Evolutionary conservation across 129 eudicot genomes (phyloP), one percentile per base, ranked within the genome.

Genomic region (Apium graveolens): DNA sequence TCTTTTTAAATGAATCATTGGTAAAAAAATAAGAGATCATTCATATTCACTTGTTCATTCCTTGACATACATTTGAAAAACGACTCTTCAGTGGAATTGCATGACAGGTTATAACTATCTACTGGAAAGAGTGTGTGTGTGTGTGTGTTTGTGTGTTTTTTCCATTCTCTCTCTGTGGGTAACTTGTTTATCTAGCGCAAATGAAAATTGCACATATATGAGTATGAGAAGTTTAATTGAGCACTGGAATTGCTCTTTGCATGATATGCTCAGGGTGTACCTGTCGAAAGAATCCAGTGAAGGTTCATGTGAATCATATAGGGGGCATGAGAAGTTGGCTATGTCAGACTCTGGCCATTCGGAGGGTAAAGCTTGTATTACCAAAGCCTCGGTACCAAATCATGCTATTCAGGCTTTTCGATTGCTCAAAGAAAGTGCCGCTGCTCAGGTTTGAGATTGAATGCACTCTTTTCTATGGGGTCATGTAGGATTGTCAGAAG

Each of bases 381-480:
- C 80, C 60, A 65, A 80, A 34, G 81, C 86, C 35, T 62, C 82
- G 24, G 84, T 83, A 24, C 84, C 96, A 65, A 85, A 80, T 20
- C 77, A 81, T 73, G 93, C 96, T 70, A 80, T 92, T 17, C 82
- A 86, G 68, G 96, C 97, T 32, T 92, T 88, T 78, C 87, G 82
- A 89, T 73, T 90, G 82, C 89, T 92, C 21, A 84, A 80, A 41
- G 88, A 90, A 72, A 90, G 78, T 75, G 69, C 94, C 46, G 84
- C 76, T 24, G 97, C 86, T 83, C 96, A 90, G 97, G 99, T 91
- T 80, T 81, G 27, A 41, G 11, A 41, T 17, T 11, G 4, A 32
- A 41, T 39, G 24, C 43, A 48, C 37, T 27, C 13, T 71, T 37
- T 20, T 37, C 11, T 10, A 0, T 1, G 0, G 45, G 42, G 24